Base-by-base conservation (phyloP, 352 stramenopile species). In the Phytophthora idaei region DNA sequence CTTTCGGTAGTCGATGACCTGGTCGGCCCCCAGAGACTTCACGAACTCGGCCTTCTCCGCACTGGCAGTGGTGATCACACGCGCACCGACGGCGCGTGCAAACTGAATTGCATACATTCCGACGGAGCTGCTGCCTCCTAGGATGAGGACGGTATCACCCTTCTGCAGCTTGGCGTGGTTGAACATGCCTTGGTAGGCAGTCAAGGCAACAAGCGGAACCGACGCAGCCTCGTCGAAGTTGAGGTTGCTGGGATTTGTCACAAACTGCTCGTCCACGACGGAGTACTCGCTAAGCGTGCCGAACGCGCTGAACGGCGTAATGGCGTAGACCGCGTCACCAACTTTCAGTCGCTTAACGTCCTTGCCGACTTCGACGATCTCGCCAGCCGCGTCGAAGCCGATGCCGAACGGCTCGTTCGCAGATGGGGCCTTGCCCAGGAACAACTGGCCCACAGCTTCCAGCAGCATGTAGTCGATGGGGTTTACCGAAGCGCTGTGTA, bases 401-500 rank as follows among this genome's bases (percentile, higher is more conserved):
- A 90, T 68, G 15, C 45, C 46, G 48, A 81, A 78, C 12, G 73
- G 73, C 6, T 60, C 31, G 9, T 64, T 53, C 27, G 52, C 56
- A 2, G 64, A 67, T 0, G 73, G 73, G 3, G 55, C 27, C 12
- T 61, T 55, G 27, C 59, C 61, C 9, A 73, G 71, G 36, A 80
- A 69, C 3, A 59, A 44, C 5, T 69, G 28, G 3, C 73, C 64
- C 12, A 54, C 62, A 8, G 67, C 46, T 41, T 81, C 61, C n/a
- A 83, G 66, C 11, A 91, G 42, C 70, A 83, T 89, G 57, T 85
- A 86, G 54, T 93, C 85, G 3, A 84, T 73, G 2, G 85, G 80
- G 64, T 93, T 93, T 48, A 90, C 76, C 10, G 75, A 80, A 0
- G 83, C 79, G 25, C 69, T 79, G 56, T 77, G 74, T 7, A 93